These are phyloP conservation scores for Stereum hirsutum DNA, from an alignment of 1,284 basidiomycete genomes.

Conservation along the genomic window DNA sequence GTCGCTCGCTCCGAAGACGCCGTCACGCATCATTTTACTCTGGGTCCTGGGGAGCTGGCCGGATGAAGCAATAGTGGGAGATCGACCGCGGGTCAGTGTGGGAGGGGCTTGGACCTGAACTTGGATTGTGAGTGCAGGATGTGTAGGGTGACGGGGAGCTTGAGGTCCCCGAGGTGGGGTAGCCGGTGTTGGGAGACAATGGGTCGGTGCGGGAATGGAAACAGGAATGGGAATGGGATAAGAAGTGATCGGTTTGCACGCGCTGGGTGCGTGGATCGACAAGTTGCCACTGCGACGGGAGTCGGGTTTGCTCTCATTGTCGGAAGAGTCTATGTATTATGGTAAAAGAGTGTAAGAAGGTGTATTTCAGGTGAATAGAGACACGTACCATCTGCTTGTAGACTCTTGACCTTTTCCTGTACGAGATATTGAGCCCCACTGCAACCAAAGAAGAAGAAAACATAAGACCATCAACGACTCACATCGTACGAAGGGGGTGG, in stretches of 20 bases:
- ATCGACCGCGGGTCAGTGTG: too few relatives aligned
- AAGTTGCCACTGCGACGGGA: neutral
- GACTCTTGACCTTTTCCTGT: constrained; percentile 5
- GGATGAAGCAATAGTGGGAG: too few relatives aligned
- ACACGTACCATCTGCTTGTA: neutral
- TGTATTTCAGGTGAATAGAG: neutral
- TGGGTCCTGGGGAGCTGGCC: constrained; percentile 9
- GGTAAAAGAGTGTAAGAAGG: neutral
- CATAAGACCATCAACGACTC: neutral
- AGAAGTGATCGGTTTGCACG: neutral
- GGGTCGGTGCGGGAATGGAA: neutral
- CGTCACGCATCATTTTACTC: constrained; percentile 16
- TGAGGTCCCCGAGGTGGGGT: neutral
- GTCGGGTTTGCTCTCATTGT: neutral
- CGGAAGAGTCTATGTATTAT: neutral
- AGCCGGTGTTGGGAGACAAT: neutral
- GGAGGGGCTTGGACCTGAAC: neutral
- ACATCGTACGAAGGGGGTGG: constrained; percentile 1
- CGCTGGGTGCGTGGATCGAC: neutral
- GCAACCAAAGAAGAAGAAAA: neutral
- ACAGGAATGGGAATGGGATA: neutral
- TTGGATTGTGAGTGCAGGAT: neutral
- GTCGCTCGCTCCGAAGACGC: constrained; percentile 19
- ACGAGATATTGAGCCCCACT: too few relatives aligned
- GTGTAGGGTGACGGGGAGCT: neutral